Base-by-base conservation (phyloP, 2,329 filamentous ascomycete species). In the Arachnomyces sp. region DNA sequence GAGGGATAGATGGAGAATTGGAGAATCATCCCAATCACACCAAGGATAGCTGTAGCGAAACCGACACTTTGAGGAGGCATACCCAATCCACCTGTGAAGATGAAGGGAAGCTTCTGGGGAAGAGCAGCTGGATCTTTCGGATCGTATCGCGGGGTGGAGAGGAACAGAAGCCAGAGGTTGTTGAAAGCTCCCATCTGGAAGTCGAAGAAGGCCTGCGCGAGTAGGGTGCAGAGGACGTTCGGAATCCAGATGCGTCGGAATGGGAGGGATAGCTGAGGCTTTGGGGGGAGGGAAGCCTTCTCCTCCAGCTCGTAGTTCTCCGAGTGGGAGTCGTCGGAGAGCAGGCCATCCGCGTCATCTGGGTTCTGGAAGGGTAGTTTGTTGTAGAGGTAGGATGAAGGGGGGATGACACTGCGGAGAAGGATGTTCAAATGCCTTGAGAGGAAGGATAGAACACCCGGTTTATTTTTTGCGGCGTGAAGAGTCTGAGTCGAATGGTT, bases 151-250 rank as follows among this genome's bases (percentile, higher is more conserved):
- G 82, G 79, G 0, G 82, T 84, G 1, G 83, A 86, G 33, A 88
- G 73, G 63, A 88, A 88, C 34, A 86, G 73, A 36, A 83, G 79
- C 80, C 82, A 87, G 15, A 88, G 72, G 13, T 81, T 79, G 56
- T 84, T 81, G 66, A 87, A 88, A 18, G 82, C 82, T 45, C 63
- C 64, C 60, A 87, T 72, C 60, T 86, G 82, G 53, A 86, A 82
- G 55, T 84, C 80, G 58, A 84, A 81, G 46, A 85, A 76, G 6
- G 78, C 79, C 49, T 80, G 77, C 17, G 77, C 77, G 39, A 82
- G 55, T 5, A 86, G 60, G 2, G 71, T 74, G 57, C 65, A 72
- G 43, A 75, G 52, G 8, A 76, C 72, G 45, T 76, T 76, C 38
- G 67, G 59, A 2, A 72, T 76, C 70, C 73, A 74, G 34, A 75